Conservation (phyloP, 495 filamentous ascomycete species). For the Aspergillus bridgeri region DNA sequence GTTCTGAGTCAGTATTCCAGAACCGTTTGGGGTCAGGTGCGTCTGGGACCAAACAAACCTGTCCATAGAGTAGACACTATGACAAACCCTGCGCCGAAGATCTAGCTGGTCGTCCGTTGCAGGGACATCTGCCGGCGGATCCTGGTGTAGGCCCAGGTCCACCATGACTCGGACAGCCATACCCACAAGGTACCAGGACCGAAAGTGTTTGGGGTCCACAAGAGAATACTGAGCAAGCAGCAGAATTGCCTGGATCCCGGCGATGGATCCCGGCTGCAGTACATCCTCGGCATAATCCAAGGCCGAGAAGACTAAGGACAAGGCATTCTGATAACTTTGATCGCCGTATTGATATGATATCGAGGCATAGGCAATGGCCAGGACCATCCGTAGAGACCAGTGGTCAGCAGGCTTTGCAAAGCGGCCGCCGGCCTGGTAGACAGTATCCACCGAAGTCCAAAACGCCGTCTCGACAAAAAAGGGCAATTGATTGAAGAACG, state of each 20-base stretch:
- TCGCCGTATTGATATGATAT: constrained; percentile 67
- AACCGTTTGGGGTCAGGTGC: constrained; percentile 44
- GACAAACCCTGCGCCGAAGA: constrained; percentile 73
- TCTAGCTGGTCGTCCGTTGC: constrained; percentile 64
- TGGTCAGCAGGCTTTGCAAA: constrained; percentile 69
- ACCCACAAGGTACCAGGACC: constrained; percentile 86
- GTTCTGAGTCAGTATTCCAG: background rate
- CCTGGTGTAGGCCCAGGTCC: constrained; percentile 87
- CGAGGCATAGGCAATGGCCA: constrained; percentile 73
- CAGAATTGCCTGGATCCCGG: constrained; percentile 78
- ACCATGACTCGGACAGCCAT: constrained; percentile 79
- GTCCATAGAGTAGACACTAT: constrained; percentile 83
- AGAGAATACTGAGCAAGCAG: constrained; percentile 84
- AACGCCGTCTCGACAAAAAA: constrained; percentile 73
- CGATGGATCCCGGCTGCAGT: constrained; percentile 74
- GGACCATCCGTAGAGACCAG: constrained; percentile 84
- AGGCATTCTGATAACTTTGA: constrained; percentile 57
- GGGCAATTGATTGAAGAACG: constrained; percentile 74
- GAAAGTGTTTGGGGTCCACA: constrained; percentile 82
- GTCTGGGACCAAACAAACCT: constrained; percentile 49
- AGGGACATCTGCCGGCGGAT: constrained; percentile 64
- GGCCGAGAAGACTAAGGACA: constrained; percentile 65
- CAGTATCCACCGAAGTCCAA: constrained; percentile 69
- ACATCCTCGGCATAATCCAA: constrained; percentile 74
- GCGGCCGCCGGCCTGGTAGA: constrained; percentile 64